Conservation (phyloP, 306 rosid species). For the Castanea mollissima region DNA sequence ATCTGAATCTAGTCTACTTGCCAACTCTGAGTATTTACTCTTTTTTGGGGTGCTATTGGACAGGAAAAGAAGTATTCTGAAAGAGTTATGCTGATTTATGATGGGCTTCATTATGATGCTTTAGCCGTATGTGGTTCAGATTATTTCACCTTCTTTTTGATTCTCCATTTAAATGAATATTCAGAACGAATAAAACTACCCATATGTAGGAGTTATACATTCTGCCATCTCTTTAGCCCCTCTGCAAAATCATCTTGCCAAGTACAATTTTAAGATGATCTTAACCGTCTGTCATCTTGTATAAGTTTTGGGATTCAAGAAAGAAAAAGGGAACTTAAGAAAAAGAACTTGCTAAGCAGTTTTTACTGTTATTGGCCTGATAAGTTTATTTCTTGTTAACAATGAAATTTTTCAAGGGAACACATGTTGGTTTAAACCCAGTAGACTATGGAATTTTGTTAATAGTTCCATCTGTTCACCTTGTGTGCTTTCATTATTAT, state of each 20-base stretch:
- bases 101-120: conserved; percentile 96
- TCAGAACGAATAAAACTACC: background rate
- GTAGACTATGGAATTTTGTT: background rate
- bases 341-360: background rate
- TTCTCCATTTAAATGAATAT: background rate
- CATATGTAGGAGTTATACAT: background rate
- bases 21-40: conserved; percentile 22
- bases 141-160: background rate
- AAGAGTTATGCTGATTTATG: conserved; percentile 84
- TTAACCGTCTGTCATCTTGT: conserved; percentile 9
- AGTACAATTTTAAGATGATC: background rate
- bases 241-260: background rate
- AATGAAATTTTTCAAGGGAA: background rate
- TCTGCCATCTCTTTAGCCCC: background rate
- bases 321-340: background rate
- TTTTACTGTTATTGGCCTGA: background rate
- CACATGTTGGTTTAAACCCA: background rate
- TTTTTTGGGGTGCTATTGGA: conserved; percentile 28
- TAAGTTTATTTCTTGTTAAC: background rate
- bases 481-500: background rate
- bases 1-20: conserved; percentile 22
- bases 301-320: background rate
- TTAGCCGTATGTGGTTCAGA: conserved; percentile 61
- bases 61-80: conserved; percentile 75
- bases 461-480: background rate